These are phyloP conservation scores for Pestalotiopsis fici DNA, from an alignment of 2,329 filamentous ascomycete genomes.

Conservation along the genomic window DNA sequence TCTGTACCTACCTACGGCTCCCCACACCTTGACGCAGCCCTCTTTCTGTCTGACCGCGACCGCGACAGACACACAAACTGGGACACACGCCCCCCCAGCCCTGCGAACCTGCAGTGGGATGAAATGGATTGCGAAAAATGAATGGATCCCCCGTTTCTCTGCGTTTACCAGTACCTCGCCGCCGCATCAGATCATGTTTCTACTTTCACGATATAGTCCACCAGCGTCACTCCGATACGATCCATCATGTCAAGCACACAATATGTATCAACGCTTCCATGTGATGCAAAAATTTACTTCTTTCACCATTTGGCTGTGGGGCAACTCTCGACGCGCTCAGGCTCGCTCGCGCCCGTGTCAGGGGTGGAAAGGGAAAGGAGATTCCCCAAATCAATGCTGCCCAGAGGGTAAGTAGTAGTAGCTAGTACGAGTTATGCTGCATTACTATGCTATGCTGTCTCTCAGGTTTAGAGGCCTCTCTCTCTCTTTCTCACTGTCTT, in stretches of 20 bases:
- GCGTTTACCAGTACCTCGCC: background rate
- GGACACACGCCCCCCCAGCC: background rate
- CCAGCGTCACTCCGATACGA: background rate
- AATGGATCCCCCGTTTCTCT: background rate
- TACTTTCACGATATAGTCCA: background rate
- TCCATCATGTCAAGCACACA: background rate
- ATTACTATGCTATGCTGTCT: background rate
- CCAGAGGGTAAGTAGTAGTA: no score
- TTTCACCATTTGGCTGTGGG: background rate
- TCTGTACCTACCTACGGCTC: background rate
- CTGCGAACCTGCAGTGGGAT: background rate
- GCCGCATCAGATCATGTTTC: background rate
- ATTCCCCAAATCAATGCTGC: background rate
- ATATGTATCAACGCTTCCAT: background rate
- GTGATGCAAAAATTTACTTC: background rate
- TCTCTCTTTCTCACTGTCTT: no score
- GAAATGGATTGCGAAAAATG: background rate
- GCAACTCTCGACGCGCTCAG: background rate
- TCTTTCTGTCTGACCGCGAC: background rate
- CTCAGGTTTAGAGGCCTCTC: background rate
- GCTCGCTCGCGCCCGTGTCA: background rate
- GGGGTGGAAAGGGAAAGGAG: background rate
- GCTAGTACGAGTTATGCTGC: background rate
- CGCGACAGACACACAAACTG: background rate
- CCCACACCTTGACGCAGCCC: background rate